These are phyloP conservation scores for Aspergillus terreus DNA, from an alignment of 2,329 filamentous ascomycete genomes.

Conservation along the genomic window DNA sequence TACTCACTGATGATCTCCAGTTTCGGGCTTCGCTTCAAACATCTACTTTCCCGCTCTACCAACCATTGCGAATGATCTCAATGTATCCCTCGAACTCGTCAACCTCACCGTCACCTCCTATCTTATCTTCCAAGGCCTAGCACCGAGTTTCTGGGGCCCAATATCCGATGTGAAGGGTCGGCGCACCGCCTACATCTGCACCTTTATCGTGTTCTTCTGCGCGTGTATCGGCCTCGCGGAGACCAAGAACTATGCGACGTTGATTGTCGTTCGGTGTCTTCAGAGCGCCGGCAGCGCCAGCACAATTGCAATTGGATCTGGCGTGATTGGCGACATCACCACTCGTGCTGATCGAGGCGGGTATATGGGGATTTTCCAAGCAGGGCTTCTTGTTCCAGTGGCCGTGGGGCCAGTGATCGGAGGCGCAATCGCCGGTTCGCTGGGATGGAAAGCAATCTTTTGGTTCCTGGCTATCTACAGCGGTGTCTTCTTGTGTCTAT, in stretches of 20 bases:
- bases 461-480: conserved; percentile 42
- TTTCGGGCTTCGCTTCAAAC: conserved; percentile 43
- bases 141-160: conserved; percentile 41
- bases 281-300: conserved; percentile 44
- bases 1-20: conserved; percentile 9
- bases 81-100: conserved; percentile 36
- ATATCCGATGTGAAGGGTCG: conserved; percentile 42
- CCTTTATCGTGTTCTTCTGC: conserved; percentile 39
- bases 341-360: conserved; percentile 39
- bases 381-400: conserved; percentile 32
- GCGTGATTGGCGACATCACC: conserved; percentile 43
- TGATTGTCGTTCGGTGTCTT: conserved; percentile 40
- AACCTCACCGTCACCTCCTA: conserved; percentile 47
- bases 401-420: conserved; percentile 44
- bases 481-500: conserved; percentile 28
- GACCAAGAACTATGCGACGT: conserved; percentile 34
- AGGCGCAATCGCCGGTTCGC: conserved; percentile 31
- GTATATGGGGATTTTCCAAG: conserved; percentile 41
- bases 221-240: conserved; percentile 41
- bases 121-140: conserved; percentile 43
- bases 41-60: conserved; percentile 47
- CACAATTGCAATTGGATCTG: conserved; percentile 42
- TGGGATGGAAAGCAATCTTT: conserved; percentile 44
- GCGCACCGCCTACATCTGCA: conserved; percentile 36
- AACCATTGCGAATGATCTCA: conserved; percentile 38